Conservation (phyloP, 2,329 filamentous ascomycete genomes). For the Myriosclerotinia curreyana region DNA sequence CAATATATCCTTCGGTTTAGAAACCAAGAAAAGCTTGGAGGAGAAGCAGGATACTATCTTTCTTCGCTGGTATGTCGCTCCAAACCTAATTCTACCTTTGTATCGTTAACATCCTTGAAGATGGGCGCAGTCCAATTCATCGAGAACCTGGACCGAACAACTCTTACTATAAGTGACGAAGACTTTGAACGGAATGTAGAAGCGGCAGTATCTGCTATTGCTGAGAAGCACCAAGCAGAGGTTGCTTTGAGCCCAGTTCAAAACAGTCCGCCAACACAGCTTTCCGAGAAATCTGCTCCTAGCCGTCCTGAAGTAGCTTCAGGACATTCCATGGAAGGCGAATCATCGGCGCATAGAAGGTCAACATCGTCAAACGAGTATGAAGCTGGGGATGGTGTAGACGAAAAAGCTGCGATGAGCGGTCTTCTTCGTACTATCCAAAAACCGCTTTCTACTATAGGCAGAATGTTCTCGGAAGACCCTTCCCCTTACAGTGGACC, state of each 20-base stretch:
- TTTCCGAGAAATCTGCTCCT: conserved; percentile 47
- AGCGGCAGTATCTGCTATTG: conserved; percentile 89
- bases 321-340: conserved; percentile 57
- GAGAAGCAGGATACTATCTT: conserved; percentile 97
- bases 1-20: conserved; percentile 97
- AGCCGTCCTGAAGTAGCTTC: conserved; percentile 57
- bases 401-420: conserved; percentile 77
- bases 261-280: conserved; percentile 39
- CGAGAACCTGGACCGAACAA: conserved; percentile 92
- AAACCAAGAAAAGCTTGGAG: conserved; percentile 93
- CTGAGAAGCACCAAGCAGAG: conserved; percentile 73
- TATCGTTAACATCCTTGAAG: conserved; percentile 41
- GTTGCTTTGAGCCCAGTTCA: conserved; percentile 41
- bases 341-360: conserved; percentile 54
- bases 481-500: conserved; percentile 38
- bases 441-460: conserved; percentile 84
- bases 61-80: conserved; percentile 70
- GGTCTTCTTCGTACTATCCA: conserved; percentile 89
- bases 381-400: conserved; percentile 50
- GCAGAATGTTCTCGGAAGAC: conserved; percentile 86
- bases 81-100: neutral
- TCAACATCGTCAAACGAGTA: conserved; percentile 55
- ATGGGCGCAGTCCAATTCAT: conserved; percentile 96
- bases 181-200: conserved; percentile 98
- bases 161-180: conserved; percentile 86